Conservation (phyloP, 768 basidiomycete species). For the Tephrocybe sp. region DNA sequence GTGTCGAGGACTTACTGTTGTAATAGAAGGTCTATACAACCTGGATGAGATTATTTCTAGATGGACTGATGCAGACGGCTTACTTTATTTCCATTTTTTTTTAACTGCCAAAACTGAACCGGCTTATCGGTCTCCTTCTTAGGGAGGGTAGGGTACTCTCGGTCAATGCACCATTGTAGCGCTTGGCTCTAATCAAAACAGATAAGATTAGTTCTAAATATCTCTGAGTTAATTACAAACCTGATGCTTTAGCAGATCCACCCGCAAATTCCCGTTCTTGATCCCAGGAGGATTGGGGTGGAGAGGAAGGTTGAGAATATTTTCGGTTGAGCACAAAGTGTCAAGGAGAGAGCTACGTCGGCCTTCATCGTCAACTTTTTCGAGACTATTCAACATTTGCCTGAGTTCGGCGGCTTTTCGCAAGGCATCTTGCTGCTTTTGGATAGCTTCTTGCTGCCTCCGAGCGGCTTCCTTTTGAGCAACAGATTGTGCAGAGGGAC, state of each 20-base stretch:
- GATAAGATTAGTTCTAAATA: neutral
- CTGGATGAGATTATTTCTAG: neutral
- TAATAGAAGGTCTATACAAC: constrained; percentile 59
- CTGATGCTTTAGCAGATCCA: constrained; percentile 83
- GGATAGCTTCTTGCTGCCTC: constrained; percentile 48
- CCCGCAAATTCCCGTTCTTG: constrained; percentile 61
- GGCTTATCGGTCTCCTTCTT: constrained; percentile 64
- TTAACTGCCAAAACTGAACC: constrained; percentile 89
- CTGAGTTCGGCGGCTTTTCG: constrained; percentile 67
- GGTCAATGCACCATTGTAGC: constrained; percentile 81
- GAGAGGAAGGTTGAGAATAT: constrained; percentile 69
- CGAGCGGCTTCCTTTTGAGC: constrained; percentile 41
- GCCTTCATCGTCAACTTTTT: constrained; percentile 77
- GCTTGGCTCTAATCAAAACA: constrained; percentile 65
- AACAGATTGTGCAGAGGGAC: constrained; percentile 23
- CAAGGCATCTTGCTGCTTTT: constrained; percentile 51
- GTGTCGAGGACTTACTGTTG: constrained; percentile 48
- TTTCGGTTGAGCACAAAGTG: constrained; percentile 63
- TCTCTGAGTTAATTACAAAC: constrained; percentile 29
- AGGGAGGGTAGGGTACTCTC: constrained; percentile 78
- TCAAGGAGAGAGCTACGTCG: constrained; percentile 73
- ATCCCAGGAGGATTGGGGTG: constrained; percentile 75
- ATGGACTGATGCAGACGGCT: constrained; percentile 11
- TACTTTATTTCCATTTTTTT: constrained; percentile 56
- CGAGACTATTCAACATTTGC: constrained; percentile 62